phyloP scores from a whole-genome alignment of 768 basidiomycete genomes.

The Wakefieldia striispora region DNA sequence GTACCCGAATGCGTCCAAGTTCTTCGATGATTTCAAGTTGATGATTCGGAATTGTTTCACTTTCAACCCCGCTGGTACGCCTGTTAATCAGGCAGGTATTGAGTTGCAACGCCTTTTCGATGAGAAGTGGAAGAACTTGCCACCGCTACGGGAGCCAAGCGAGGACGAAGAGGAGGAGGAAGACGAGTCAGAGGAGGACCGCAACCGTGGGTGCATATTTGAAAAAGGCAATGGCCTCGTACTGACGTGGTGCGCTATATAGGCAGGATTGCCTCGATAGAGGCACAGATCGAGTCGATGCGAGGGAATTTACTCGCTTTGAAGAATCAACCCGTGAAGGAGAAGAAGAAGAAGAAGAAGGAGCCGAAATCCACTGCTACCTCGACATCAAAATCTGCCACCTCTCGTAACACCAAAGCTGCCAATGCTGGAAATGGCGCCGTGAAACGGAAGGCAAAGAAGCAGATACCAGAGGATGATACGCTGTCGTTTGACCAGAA shows the following conservation, averaged over 20 bases:
- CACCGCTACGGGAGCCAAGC: slow-evolving; percentile 51
- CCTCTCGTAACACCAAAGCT: slow-evolving; percentile 47
- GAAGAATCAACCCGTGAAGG: slow-evolving; percentile 53
- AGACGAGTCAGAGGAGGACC: slow-evolving; percentile 68
- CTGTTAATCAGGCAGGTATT: slow-evolving; percentile 82
- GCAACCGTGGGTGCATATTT: slow-evolving; percentile 49
- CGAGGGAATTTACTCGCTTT: slow-evolving; percentile 63
- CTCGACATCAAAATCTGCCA: slow-evolving; percentile 58
- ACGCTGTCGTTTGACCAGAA: slow-evolving; percentile 94
- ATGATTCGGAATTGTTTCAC: slow-evolving; percentile 93
- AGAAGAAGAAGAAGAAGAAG: slow-evolving; percentile 74
- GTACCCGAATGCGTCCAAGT: slow-evolving; percentile 76
- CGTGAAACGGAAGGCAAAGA: slow-evolving; percentile 66
- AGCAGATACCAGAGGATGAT: slow-evolving; percentile 70
- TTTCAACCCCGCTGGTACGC: slow-evolving; percentile 88
- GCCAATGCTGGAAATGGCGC: slow-evolving; percentile 35
- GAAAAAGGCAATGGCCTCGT: neutral
- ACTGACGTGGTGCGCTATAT: slow-evolving; percentile 17
- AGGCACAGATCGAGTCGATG: slow-evolving; percentile 79
- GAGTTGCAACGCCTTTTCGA: slow-evolving; percentile 87
- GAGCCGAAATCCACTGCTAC: slow-evolving; percentile 55
- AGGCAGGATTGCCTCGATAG: slow-evolving; percentile 77
- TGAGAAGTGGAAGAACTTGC: slow-evolving; percentile 85
- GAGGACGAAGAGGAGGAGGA: slow-evolving; percentile 65
- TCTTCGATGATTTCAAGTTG: slow-evolving; percentile 88